A percentile compares a stretch with the other conserved stretches of the same genome.
phyloP scores from a whole-genome alignment of 75 land plant genomes.

The Cunninghamia lanceolata region DNA sequence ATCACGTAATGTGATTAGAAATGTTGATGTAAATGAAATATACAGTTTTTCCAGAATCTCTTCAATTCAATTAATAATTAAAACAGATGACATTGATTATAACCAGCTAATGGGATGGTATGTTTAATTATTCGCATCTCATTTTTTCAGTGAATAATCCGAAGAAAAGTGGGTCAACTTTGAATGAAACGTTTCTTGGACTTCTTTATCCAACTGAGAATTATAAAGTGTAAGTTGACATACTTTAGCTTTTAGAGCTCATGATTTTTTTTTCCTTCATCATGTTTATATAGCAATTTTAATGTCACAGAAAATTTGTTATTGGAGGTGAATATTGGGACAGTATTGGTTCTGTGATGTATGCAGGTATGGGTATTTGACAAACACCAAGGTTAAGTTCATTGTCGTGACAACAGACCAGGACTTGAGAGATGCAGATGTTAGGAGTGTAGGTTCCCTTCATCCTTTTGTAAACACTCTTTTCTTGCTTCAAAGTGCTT shows the following conservation, averaged over 20 bases:
- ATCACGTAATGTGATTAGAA: neutral
- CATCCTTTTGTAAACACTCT: neutral
- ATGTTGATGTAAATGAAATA: too few species aligned
- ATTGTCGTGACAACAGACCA: slow-evolving; percentile 92
- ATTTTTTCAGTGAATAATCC: slow-evolving; percentile 79
- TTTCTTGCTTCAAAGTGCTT: neutral
- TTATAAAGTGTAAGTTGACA: slow-evolving; percentile 87
- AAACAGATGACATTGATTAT: neutral
- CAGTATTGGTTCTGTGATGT: neutral
- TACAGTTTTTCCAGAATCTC: neutral
- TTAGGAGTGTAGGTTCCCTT: slow-evolving; percentile 71
- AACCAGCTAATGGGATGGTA: neutral
- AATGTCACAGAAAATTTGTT: neutral
- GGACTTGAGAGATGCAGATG: slow-evolving; percentile 92
- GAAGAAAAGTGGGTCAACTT: slow-evolving; percentile 67
- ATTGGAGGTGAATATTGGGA: neutral
- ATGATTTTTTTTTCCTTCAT: slow-evolving; percentile 1
- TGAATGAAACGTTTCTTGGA: slow-evolving; percentile 95
- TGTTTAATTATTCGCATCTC: neutral
- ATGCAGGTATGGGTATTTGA: slow-evolving; percentile 92
- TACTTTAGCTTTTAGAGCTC: neutral
- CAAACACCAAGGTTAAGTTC: slow-evolving; percentile 95
- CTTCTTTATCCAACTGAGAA: slow-evolving; percentile 95
- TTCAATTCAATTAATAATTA: neutral
- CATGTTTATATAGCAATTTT: neutral